Evolutionary conservation across 306 rosid genomes (phyloP), one percentile per base, ranked within the genome.

Genomic region (Ochetophila trinervis): DNA sequence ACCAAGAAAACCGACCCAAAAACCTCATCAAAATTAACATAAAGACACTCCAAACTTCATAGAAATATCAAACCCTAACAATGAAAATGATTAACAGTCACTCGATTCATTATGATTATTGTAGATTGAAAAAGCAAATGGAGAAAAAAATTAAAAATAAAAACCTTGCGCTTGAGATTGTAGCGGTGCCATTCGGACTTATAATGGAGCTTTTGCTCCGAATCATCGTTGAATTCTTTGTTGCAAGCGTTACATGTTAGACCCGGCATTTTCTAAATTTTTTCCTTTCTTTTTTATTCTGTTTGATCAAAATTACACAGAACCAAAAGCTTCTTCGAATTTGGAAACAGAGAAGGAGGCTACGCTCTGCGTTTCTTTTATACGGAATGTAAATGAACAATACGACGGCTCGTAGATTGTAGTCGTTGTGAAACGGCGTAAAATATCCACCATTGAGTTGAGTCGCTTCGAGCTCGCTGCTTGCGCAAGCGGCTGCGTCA

Each of bases 181-280:
- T 94, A 94, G 59, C 99, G 95, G 74, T 94, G 99, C 99, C 96
- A 94, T 67, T 94, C 99, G 30, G 99, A 94, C 74, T 85, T 90
- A 86, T 93, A 93, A 79, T 93, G 99, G 42, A 84, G 84, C 79
- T 87, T 86, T 65, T 79, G 97, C 21, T 86, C 95, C 4, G 81
- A 27, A 18, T 79, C 87, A 69, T 90, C 86, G 2, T 14, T 62
- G 62, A 90, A 85, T 57, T 86, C 97, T n/a, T 84, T 67, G 96
- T 94, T 94, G 88, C 97, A 94, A 63, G 99, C 73, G 80, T 86
- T 94, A 76, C 99, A 94, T 0, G 91, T 78, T 50, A 94, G 68
- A 3, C 80, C 85, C 15, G 94, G 76, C 99, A 90, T 90, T 20
- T 57, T 27, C 32, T 27, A 1, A 1, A 27, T 27, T 27, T 2